Conservation (phyloP, 2,329 filamentous ascomycete species). For the Davidsoniella virescens region DNA sequence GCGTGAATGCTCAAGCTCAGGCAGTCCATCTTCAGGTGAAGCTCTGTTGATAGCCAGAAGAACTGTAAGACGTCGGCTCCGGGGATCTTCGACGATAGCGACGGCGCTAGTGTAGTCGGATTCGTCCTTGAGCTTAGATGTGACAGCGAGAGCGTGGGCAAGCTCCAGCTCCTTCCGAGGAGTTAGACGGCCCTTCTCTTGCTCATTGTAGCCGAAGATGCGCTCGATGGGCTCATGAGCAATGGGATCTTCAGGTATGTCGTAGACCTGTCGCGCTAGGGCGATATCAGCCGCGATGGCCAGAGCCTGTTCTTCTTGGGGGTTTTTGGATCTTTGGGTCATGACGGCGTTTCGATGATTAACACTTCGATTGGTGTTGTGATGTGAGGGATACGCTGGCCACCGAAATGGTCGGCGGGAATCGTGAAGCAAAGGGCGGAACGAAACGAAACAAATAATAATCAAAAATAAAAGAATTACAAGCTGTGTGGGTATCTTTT, state of each 20-base stretch:
- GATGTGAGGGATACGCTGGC: too few relatives aligned
- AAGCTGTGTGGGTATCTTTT: too few relatives aligned
- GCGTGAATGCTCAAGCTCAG: conserved; percentile 4
- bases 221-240: conserved; percentile 7
- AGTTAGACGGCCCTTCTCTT: not conserved
- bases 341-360: too few relatives aligned
- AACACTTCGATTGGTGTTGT: too few relatives aligned
- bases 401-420: too few relatives aligned
- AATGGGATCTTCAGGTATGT: conserved; percentile 11
- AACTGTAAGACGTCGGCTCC: conserved; percentile 3
- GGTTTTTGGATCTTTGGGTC: too few relatives aligned
- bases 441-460: too few relatives aligned
- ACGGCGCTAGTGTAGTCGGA: conserved; percentile 11
- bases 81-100: conserved; percentile 8
- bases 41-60: conserved; percentile 11
- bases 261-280: conserved; percentile 12
- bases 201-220: conserved; percentile 2
- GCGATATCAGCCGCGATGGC: conserved; percentile 11
- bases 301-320: not conserved
- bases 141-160: conserved; percentile 9
- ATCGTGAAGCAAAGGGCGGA: too few relatives aligned
- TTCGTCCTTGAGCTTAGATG: conserved; percentile 12
- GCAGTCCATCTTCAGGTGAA: conserved; percentile 7
- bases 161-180: conserved; percentile 11
- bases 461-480: too few relatives aligned